Conservation (phyloP, 1,284 basidiomycete species). For the Trametes pubescens region DNA sequence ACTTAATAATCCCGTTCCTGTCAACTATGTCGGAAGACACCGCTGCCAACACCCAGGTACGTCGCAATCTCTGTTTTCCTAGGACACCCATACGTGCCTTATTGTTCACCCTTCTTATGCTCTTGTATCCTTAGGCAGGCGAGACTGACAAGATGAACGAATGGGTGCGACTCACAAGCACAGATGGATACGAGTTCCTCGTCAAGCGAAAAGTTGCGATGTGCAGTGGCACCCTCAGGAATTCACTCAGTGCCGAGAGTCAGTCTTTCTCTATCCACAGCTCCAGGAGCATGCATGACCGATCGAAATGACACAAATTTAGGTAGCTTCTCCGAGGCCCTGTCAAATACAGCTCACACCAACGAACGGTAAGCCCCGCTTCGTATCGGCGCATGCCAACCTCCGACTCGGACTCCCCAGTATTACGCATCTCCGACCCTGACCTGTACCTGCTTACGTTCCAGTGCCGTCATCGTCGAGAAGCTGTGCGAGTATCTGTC, state of each 20-base stretch:
- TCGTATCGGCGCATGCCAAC: neutral
- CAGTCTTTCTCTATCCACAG: constrained; percentile 21
- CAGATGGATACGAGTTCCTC: constrained; percentile 68
- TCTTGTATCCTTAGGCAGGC: constrained; percentile 4
- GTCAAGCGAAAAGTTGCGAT: constrained; percentile 63
- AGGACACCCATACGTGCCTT: constrained; percentile 5
- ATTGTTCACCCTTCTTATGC: neutral
- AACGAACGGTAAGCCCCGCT: constrained; percentile 52
- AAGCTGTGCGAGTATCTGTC: constrained; percentile 85
- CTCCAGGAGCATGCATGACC: neutral
- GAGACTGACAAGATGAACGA: constrained; percentile 45
- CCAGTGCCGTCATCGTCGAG: constrained; percentile 79
- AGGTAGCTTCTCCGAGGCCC: constrained; percentile 62
- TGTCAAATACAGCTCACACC: constrained; percentile 55
- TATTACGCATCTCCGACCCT: neutral
- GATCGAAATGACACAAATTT: neutral
- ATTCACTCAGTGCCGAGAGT: constrained; percentile 51
- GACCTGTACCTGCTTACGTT: neutral
- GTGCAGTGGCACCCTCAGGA: constrained; percentile 63
- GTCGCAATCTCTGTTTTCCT: constrained; percentile 9
- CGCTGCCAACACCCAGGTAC: constrained; percentile 3
- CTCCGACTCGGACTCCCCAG: neutral
- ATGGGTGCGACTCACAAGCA: constrained; percentile 71
- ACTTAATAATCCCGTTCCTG: neutral
- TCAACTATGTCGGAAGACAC: constrained; percentile 16